phyloP scores from a whole-genome alignment of 2,329 filamentous ascomycete species.

The Monosporascus sp. region DNA sequence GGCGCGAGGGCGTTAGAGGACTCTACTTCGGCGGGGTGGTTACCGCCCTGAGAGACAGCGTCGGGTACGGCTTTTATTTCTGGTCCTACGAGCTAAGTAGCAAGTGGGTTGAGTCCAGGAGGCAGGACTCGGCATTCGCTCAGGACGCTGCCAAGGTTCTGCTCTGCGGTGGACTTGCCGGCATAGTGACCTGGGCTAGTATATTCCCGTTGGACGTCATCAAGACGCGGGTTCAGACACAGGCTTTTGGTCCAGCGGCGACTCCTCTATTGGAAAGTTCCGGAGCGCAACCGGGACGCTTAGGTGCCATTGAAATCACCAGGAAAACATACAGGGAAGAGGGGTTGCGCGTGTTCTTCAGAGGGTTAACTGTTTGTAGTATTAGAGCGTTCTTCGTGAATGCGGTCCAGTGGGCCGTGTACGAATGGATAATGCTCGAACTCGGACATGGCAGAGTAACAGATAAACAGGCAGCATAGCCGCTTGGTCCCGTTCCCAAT shows the following conservation, averaged over 20 bases:
- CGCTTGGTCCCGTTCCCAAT: no score
- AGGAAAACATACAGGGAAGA: constrained; percentile 59
- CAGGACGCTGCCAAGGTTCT: constrained; percentile 59
- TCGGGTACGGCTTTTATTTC: constrained; percentile 98
- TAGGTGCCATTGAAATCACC: constrained; percentile 58
- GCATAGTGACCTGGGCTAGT: constrained; percentile 81
- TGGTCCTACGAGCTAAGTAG: constrained; percentile 82
- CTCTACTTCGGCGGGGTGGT: constrained; percentile 77
- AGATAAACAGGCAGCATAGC: no score
- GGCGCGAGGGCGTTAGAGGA: constrained; percentile 55
- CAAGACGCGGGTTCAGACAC: constrained; percentile 87
- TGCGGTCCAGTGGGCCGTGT: constrained; percentile 86
- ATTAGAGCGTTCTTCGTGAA: constrained; percentile 86
- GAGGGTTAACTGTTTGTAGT: constrained; percentile 75
- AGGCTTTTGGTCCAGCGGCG: constrained; percentile 34
- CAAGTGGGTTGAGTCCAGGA: constrained; percentile 41
- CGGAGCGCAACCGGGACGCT: constrained; percentile 20
- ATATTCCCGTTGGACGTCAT: constrained; percentile 89
- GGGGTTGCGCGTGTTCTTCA: constrained; percentile 61
- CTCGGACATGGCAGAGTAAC: constrained; percentile 31
- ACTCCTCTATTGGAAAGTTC: constrained; percentile 27
- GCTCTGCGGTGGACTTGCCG: constrained; percentile 80
- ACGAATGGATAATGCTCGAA: constrained; percentile 77
- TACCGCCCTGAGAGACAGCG: constrained; percentile 75
- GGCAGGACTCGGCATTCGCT: constrained; percentile 15